Evolutionary conservation across 306 rosid genomes (phyloP).

Genomic region (Sechiopsis laciniata): DNA sequence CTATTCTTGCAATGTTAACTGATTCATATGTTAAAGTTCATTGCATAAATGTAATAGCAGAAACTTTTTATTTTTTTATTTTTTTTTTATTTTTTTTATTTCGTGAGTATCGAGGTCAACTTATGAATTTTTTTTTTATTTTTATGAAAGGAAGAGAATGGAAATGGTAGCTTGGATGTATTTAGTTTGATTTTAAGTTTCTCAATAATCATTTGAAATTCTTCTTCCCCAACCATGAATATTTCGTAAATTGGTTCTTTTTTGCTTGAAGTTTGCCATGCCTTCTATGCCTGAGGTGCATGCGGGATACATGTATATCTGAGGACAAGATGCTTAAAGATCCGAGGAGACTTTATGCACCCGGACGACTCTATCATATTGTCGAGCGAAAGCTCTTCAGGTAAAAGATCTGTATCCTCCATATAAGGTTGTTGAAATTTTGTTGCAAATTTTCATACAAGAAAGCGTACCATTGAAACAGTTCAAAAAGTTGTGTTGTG

Average conservation of each 20-base stretch:
- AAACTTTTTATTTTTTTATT: background rate
- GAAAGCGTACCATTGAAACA: background rate
- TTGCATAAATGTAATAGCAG: background rate
- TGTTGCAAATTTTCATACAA: background rate
- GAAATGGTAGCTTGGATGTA: constrained; percentile 1
- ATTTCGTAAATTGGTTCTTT: constrained; percentile 13
- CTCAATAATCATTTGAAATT: background rate
- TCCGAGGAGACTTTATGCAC: constrained; percentile 95
- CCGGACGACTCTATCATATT: constrained; percentile 90
- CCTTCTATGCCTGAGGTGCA: constrained; percentile 66
- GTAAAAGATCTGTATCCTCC: constrained; percentile 28
- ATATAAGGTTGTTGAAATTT: background rate
- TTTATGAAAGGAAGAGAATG: background rate
- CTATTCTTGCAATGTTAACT: constrained; percentile 4
- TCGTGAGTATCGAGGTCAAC: too few relatives aligned
- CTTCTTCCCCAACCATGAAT: background rate
- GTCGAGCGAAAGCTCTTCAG: constrained; percentile 88
- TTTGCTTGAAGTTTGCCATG: constrained; percentile 70
- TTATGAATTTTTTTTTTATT: background rate
- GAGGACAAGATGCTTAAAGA: constrained; percentile 83
- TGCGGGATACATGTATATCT: constrained; percentile 77
- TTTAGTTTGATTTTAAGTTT: constrained; percentile 2
- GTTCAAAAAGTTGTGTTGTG: background rate
- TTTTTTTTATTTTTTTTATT: constrained; percentile 7
- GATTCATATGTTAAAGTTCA: background rate